Conservation (phyloP, 2,329 filamentous ascomycete genomes). For the Aspergillus flavus region DNA sequence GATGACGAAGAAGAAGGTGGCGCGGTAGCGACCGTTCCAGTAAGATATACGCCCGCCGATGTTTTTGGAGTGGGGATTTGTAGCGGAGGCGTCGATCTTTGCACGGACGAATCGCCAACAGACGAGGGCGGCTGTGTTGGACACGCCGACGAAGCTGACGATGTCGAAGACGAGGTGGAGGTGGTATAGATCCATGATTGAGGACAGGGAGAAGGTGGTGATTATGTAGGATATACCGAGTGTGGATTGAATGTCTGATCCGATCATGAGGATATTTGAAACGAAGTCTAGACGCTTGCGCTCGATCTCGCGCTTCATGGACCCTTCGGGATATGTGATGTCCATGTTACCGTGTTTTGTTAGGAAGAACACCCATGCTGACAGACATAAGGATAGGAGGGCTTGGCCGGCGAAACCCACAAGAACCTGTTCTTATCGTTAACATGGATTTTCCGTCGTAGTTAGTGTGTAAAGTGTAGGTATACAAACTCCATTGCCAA, state of each 20-base stretch:
- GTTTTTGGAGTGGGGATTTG: too few species aligned
- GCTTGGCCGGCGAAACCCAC: background rate
- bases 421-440: background rate
- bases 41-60: background rate
- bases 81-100: background rate
- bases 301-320: background rate
- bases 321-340: background rate
- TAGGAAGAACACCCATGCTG: background rate
- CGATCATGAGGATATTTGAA: background rate
- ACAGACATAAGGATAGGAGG: background rate
- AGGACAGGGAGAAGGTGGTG: background rate
- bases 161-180: background rate
- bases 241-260: background rate
- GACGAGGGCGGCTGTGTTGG: background rate
- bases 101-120: background rate
- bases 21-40: background rate
- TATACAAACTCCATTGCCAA: background rate
- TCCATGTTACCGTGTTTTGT: background rate
- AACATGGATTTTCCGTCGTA: background rate
- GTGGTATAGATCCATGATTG: background rate
- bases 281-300: background rate
- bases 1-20: background rate
- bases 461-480: too few species aligned
- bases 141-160: background rate
- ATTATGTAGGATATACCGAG: background rate